Percentiles rank a stretch among this genome's conserved stretches.
These are phyloP conservation scores for Tuctoria greenei DNA, from an alignment of 176 grass and related monocot genomes.

Conservation along the genomic window DNA sequence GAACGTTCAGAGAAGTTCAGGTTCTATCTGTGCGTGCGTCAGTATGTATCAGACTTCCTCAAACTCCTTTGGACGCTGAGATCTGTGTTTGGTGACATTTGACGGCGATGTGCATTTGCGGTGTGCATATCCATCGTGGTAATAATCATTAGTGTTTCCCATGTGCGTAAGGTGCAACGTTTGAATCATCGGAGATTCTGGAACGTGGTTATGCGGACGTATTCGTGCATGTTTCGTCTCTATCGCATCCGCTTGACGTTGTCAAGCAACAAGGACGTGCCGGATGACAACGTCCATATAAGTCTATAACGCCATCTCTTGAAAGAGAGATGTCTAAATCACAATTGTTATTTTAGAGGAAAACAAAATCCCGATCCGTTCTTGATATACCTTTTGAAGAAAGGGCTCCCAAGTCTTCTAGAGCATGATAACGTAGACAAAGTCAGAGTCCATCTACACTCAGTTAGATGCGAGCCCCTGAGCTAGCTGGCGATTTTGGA, in stretches of 20 bases:
- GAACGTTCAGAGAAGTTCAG: not conserved
- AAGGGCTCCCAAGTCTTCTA: not conserved
- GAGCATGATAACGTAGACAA: not conserved
- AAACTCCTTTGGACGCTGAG: not conserved
- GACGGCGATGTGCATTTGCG: not conserved
- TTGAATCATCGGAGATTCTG: not conserved
- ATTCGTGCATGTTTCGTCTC: not conserved
- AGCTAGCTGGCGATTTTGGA: not conserved
- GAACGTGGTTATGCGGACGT: not conserved
- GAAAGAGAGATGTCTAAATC: not conserved
- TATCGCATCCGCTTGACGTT: not conserved
- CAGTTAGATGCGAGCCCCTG: not conserved
- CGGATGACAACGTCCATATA: too few relatives aligned
- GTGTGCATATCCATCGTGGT: not conserved
- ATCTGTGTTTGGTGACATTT: not conserved
- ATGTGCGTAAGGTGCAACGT: conserved; percentile 5
- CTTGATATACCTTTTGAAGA: not conserved
- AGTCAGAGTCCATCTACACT: too few relatives aligned
- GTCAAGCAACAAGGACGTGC: not conserved
- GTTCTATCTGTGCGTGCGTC: not conserved
- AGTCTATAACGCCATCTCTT: too few relatives aligned
- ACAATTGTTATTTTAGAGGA: not conserved
- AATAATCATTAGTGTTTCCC: not conserved
- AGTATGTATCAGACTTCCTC: not conserved
- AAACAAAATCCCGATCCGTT: not conserved